Conservation (phyloP, 1,284 basidiomycete genomes). For the Rhodotorula glutinis region DNA sequence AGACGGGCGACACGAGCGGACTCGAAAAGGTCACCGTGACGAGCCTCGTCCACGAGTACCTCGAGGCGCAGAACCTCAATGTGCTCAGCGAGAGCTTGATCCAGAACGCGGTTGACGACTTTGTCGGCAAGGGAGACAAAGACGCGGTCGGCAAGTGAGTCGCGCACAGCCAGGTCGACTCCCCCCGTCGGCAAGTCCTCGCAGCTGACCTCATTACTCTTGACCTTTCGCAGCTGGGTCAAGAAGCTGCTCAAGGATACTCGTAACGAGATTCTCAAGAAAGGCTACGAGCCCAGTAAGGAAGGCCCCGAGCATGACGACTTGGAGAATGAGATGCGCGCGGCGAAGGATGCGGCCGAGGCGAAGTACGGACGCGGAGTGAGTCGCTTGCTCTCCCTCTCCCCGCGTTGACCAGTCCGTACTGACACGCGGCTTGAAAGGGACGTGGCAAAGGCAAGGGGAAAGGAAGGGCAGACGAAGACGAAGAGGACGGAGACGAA, state of each 20-base stretch:
- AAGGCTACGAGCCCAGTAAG: conserved; percentile 27
- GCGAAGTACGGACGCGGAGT: conserved; percentile 40
- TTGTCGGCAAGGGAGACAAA: conserved; percentile 91
- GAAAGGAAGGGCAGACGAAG: conserved; percentile 14
- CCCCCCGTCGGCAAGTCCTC: background rate
- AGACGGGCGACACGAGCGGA: conserved; percentile 10
- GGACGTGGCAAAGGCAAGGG: conserved; percentile 25
- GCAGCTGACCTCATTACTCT: background rate
- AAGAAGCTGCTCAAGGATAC: conserved; percentile 37
- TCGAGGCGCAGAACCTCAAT: conserved; percentile 83
- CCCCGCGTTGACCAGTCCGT: too few species aligned
- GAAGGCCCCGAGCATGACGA: conserved; percentile 36
- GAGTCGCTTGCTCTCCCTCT: background rate
- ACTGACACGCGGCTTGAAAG: background rate
- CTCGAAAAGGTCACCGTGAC: conserved; percentile 52
- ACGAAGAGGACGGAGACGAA: conserved; percentile 16
- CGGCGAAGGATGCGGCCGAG: conserved; percentile 39
- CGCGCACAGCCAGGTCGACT: background rate
- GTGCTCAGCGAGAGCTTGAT: conserved; percentile 79
- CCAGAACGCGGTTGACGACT: conserved; percentile 85
- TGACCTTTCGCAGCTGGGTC: conserved; percentile 30
- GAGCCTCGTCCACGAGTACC: conserved; percentile 75
- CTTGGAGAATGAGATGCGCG: conserved; percentile 25
- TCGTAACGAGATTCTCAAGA: conserved; percentile 33
- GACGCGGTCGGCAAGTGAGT: conserved; percentile 63